Evolutionary conservation across 2,329 filamentous ascomycete genomes (phyloP), one percentile per base, ranked within the genome.

Genomic region (Exophiala sp.): DNA sequence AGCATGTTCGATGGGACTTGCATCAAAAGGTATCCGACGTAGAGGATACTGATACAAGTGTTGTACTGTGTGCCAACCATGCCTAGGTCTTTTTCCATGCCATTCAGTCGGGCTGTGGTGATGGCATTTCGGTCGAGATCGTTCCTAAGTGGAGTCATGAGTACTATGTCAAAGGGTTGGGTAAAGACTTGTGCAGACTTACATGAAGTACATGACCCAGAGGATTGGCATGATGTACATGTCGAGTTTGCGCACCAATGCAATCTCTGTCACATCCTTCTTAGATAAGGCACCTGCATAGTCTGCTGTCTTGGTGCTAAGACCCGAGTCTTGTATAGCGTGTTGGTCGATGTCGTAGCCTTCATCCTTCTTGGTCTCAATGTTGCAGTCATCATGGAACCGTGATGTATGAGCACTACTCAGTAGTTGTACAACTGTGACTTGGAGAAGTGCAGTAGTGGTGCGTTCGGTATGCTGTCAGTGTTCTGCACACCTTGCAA

Each of bases 1-100:
- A 82, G 62, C 52, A 85, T 71, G 56, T 85, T 86, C 0, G 80
- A 83, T 0, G 82, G 83, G 0, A 85, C 68, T 63, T 85, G 81
- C 76, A 84, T 83, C 10, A 83, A 67, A 0, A 85, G 21, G 38
- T 55, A 55, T 24, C 51, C 62, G 29, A 65, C 63, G 33, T 61
- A 66, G n/a, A 66, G 54, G 42, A 66, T 65, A 1, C 59, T 62
- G 44, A 67, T 51, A 60, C 62, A 65, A 10, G 66, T 69, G 42
- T 67, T 65, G 52, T 68, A 69, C 50, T 70, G 57, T 0, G 61
- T 62, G 0, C 65, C 65, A 2, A 53, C 55, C 4, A 70, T 58
- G 14, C 57, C 56, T 5, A 70, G 48, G 39, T 70, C 63, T 3
- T 65, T 44, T 44, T 65, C 64, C 4, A 70, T 57, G 3, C 51